Base-by-base conservation (phyloP, 768 basidiomycete species). In the Cyclocybe cylindracea region DNA sequence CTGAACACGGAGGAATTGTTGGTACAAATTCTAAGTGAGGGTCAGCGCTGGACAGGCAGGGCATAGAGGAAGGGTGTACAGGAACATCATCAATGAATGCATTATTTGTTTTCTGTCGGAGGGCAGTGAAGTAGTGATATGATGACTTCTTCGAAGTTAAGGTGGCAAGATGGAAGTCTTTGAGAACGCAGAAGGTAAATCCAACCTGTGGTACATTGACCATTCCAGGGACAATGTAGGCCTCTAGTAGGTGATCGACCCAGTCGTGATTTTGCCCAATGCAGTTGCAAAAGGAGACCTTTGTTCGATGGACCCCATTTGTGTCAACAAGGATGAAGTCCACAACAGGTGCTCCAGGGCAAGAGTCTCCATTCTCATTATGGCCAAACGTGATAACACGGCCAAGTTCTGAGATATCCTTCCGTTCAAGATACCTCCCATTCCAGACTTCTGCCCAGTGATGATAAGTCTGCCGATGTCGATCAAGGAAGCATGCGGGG, bases 1-100 rank as follows among this genome's bases (percentile, higher is more conserved):
- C 10, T 42, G 35, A 41, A 50, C 52, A 16, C 24, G 46, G 9
- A 16, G 31, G 39, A 54, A 57, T 33, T 54, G 38, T 39, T 39
- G 35, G 50, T 48, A 57, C 38, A 38, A 47, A 54, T 54, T 31
- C 56, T 57, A 47, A 34, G 39, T 8, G 9, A 4, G 39, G 24
- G 9, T 14, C 38, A 33, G 32, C n/a, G 34, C 18, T 7, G 9
- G 24, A 10, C 4, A 7, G 24, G 18, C 29, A 43, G 18, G 9
- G 19, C 33, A 42, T 50, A 4, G 24, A 31, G 5, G 4, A 7
- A 40, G 14, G 14, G 14, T 40, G 5, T 35, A 50, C 48, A 29
- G 48, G 39, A 32, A 41, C 41, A 16, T 50, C 39, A 10, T 34
- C 29, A 18, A 34, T 14, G 14, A 43, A 42, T 1, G 48, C 31